Base-by-base conservation (phyloP, 306 rosid genomes). In the Pachyrhizus erosus region DNA sequence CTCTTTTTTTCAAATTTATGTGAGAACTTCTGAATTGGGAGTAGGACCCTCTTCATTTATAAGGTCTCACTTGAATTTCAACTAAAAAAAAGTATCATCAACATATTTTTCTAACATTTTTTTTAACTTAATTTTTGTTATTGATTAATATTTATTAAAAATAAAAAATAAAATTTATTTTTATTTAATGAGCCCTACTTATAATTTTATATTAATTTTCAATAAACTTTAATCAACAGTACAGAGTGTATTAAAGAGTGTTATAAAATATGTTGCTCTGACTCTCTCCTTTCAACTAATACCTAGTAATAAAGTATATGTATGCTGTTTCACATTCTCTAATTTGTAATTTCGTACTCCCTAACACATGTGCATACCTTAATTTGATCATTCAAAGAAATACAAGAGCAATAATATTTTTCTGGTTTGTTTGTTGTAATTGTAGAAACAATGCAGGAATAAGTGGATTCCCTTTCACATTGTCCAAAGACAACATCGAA, bases 401-500 rank as follows among this genome's bases (percentile, higher is more conserved):
- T 57, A 43, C 20, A 57, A 3, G 17, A 75, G 40, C 49, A 57
- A 3, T 82, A n/a, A 91, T 48, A 48, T 70, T 75, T 24, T 39
- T 33, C 17, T 73, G 51, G 29, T 75, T 58, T 87, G 69, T 82
- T 52, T 87, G 80, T 42, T 85, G 37, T 58, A 13, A 66, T 77
- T 78, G 20, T 77, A 85, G 99, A 86, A 95, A 95, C 87, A 95
- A 95, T 86, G 98, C 99, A 84, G 99, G 97, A 79, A 68, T 93
- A 68, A 81, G 87, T 89, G 97, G 96, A 57, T 29, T 86, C 42
- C 92, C 94, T 23, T 95, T 88, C 87, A 70, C 70, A 34, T 89
- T 90, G 78, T 93, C 97, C 23, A 86, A 87, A 76, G 97, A 95
- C 87, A 88, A 90, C 55, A 89, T 93, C 72, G 99, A 95, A 83